phyloP scores from a whole-genome alignment of 345 rosid species.

The Rhodamnia rubescens region DNA sequence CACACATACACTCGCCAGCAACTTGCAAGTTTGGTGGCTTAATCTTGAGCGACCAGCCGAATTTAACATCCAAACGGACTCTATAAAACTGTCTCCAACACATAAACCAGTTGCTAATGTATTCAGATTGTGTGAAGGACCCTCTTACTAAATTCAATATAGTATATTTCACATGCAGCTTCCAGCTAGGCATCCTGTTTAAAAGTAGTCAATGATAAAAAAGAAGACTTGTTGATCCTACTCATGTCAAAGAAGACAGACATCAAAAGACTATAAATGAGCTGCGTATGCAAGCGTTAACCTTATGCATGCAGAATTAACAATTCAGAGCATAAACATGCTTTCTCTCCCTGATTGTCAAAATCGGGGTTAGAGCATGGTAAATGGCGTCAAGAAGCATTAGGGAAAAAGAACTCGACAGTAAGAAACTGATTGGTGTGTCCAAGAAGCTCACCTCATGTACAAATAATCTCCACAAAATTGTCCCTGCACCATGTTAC shows the following conservation, averaged over 20 bases:
- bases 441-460: constrained; percentile 45
- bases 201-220: not conserved
- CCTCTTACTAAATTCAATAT: not conserved
- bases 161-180: not conserved
- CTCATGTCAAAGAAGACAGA: not conserved
- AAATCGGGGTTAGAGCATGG: not conserved
- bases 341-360: not conserved
- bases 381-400: not conserved
- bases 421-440: not conserved
- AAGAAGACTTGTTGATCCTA: not conserved
- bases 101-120: not conserved
- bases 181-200: not conserved
- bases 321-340: not conserved
- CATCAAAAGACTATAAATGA: not conserved
- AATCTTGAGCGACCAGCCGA: not conserved
- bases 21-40: not conserved
- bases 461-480: constrained; percentile 93
- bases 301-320: not conserved
- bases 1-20: not conserved
- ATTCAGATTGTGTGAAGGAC: not conserved
- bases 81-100: not conserved
- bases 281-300: not conserved
- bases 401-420: not conserved
- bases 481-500: constrained; percentile 62
- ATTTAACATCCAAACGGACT: not conserved